Conservation (phyloP, 768 basidiomycete species). For the Hypsizygus marmoreus region DNA sequence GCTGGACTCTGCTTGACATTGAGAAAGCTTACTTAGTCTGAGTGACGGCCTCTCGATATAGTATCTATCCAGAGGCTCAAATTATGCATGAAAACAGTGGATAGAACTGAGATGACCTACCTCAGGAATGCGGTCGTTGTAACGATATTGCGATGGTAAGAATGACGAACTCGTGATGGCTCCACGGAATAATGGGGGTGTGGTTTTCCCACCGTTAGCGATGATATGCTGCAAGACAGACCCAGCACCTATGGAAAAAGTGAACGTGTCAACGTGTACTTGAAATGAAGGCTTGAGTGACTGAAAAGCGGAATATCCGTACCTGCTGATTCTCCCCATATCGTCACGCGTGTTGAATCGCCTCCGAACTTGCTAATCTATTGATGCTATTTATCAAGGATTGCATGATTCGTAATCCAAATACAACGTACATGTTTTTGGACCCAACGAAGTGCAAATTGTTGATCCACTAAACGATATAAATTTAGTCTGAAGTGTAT, state of each 20-base stretch:
- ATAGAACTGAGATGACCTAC: constrained; percentile 15
- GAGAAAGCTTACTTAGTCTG: constrained; percentile 33
- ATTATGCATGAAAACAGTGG: not conserved
- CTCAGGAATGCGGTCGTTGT: constrained; percentile 39
- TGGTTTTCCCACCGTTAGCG: constrained; percentile 42
- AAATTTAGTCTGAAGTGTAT: not conserved
- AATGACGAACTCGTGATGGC: constrained; percentile 45
- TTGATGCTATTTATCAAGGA: not conserved
- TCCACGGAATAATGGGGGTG: constrained; percentile 39
- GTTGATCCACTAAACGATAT: constrained; percentile 22
- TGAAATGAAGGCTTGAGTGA: not conserved
- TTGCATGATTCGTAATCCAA: not conserved
- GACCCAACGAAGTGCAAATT: constrained; percentile 26
- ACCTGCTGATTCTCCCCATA: constrained; percentile 31
- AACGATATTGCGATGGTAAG: constrained; percentile 44
- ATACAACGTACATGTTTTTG: constrained; percentile 19
- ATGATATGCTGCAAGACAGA: constrained; percentile 48
- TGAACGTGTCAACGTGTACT: too few relatives aligned
- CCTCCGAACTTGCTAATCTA: constrained; percentile 26
- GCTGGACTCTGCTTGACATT: not conserved
- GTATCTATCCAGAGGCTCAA: constrained; percentile 21
- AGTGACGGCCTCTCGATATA: constrained; percentile 34
- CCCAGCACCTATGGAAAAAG: constrained; percentile 44
- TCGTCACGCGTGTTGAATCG: constrained; percentile 24
- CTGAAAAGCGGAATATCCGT: not conserved